These are phyloP conservation scores for Dendrobium chrysotoxum DNA, from an alignment of 106 monocot genomes.

Conservation along the genomic window DNA sequence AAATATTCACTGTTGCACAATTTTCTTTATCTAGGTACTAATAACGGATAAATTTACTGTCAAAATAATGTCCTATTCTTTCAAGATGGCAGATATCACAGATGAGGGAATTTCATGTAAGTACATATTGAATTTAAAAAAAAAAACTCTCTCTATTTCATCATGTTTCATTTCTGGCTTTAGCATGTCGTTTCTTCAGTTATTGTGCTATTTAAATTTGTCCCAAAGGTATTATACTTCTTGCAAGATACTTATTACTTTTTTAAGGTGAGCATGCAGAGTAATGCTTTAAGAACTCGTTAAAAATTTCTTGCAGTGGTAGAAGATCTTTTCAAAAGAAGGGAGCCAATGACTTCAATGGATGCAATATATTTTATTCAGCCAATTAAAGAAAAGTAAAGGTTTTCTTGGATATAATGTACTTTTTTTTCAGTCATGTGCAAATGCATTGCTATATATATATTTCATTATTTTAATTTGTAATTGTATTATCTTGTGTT, in stretches of 20 bases:
- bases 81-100: slow-evolving; percentile 98
- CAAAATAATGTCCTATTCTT: slow-evolving; percentile 80
- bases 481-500: not conserved
- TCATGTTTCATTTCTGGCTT: not conserved
- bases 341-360: slow-evolving; percentile 86
- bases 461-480: not conserved
- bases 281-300: not conserved
- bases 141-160: not conserved
- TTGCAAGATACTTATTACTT: not conserved
- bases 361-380: slow-evolving; percentile 98
- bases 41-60: slow-evolving; percentile 95
- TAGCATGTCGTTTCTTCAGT: not conserved
- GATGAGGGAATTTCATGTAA: slow-evolving; percentile 95
- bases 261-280: not conserved
- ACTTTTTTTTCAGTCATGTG: not conserved
- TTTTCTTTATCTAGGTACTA: slow-evolving; percentile 47
- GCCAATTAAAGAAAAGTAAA: slow-evolving; percentile 85
- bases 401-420: slow-evolving; percentile 2
- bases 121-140: not conserved
- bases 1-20: not conserved
- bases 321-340: slow-evolving; percentile 85
- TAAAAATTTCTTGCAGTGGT: slow-evolving; percentile 54
- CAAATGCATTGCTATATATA: not conserved
- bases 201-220: not conserved
- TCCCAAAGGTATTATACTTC: not conserved